Evolutionary conservation across 2,329 filamentous ascomycete species (phyloP), one percentile per base, ranked within the genome.

Genomic region (Ophiosphaerella narmari): DNA sequence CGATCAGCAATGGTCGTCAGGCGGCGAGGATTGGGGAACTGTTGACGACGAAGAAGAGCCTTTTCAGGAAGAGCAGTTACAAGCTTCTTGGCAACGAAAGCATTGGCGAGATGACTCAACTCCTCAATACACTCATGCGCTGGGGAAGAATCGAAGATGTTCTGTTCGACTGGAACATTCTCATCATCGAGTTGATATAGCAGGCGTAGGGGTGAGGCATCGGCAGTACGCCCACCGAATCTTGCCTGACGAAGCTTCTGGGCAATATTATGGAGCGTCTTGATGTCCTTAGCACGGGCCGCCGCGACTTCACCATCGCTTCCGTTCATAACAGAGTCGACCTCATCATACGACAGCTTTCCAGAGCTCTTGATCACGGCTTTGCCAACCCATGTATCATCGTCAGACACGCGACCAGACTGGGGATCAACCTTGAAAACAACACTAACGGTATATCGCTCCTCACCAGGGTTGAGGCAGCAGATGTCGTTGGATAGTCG

Each of bases 161-260:
- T 99, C 72, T 91, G 86, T 77, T 96, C 91, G 35, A 97, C 92
- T 2, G 93, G 94, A 45, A 97, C 91, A 73, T 97, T 97, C 80
- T 99, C 94, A 63, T 99, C 94, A 63, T 99, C 94, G 35, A 97
- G 82, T 76, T 96, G 92, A 75, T 96, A 91, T 54, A 97, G 80
- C 39, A 99, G 82, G 49, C 94, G 89, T 44, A 99, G 84, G 35
- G 93, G 87, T 31, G 92, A 89, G 63, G 96, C 89, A 11, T 89
- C 86, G 57, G 89, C 85, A 37, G 86, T 86, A 32, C 89, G 88
- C 44, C 91, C 87, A 48, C 89, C 90, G 51, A 97, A 88, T 52
- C 94, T 89, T 42, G 85, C 81, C 76, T 97, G 90, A 37, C 91
- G 88, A 82, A 97, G 95, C 74, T 94, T 96, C 68, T 91, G 88